Evolutionary conservation across 2,329 filamentous ascomycete species (phyloP).

Genomic region (Penicillium sp.): DNA sequence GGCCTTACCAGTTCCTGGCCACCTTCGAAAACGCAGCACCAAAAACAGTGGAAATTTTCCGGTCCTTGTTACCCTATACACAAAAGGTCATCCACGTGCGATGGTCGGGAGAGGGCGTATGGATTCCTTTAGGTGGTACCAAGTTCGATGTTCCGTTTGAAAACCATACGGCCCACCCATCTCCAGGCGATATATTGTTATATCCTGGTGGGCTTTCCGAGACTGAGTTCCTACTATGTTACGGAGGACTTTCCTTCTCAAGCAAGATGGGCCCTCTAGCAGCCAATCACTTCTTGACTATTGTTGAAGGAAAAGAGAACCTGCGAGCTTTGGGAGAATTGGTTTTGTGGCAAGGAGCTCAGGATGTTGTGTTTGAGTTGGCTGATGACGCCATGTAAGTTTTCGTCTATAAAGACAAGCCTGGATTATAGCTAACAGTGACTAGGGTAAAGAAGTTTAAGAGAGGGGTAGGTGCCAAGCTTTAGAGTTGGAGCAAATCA

Average conservation of each 20-base stretch:
- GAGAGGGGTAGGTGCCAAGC: too few species aligned
- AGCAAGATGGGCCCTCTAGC: constrained; percentile 27
- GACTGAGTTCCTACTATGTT: constrained; percentile 26
- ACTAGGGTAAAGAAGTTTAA: not conserved
- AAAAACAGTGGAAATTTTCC: constrained; percentile 22
- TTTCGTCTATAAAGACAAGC: not conserved
- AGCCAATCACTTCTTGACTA: constrained; percentile 27
- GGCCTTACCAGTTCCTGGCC: constrained; percentile 15
- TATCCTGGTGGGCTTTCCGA: constrained; percentile 25
- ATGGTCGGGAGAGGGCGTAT: constrained; percentile 27
- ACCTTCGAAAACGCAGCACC: constrained; percentile 19
- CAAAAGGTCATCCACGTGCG: constrained; percentile 29
- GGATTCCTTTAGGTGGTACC: constrained; percentile 26
- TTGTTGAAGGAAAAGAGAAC: constrained; percentile 23
- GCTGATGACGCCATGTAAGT: constrained; percentile 17
- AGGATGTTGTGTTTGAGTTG: constrained; percentile 25
- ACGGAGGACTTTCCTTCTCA: constrained; percentile 23
- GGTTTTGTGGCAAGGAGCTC: constrained; percentile 26
- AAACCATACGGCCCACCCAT: constrained; percentile 25
- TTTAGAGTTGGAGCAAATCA: not conserved
- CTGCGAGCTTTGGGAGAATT: constrained; percentile 19
- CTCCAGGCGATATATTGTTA: constrained; percentile 22
- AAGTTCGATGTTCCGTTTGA: constrained; percentile 23
- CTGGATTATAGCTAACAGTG: not conserved
- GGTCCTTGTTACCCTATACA: constrained; percentile 21